Evolutionary conservation across 1,284 basidiomycete genomes (phyloP).

Genomic region (Trichosporon sp.): DNA sequence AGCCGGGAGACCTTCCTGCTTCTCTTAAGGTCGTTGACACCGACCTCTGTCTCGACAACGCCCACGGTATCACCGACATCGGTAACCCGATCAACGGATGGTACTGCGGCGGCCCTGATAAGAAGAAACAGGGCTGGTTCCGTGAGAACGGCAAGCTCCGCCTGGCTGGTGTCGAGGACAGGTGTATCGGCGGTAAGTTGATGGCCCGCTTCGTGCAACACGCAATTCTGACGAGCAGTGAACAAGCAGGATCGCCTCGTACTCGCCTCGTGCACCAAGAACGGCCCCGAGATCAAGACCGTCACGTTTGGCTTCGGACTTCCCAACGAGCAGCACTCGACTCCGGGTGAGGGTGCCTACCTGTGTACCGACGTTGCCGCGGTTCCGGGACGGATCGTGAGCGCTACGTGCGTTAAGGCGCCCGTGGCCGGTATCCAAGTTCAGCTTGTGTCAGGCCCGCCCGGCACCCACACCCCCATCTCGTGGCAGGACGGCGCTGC

Average conservation of each 20-base stretch:
- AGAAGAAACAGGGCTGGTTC: conserved; percentile 6
- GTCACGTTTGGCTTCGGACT: background rate
- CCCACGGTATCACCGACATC: conserved; percentile 2
- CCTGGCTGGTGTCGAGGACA: conserved; percentile 3
- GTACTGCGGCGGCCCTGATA: background rate
- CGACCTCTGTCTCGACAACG: conserved; percentile 14
- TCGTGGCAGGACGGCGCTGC: conserved; percentile 9
- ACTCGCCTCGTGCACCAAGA: conserved; percentile 13
- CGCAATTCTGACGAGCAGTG: background rate
- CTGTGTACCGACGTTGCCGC: background rate
- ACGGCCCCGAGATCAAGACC: conserved; percentile 1
- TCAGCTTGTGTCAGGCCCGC: background rate
- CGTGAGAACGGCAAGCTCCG: background rate
- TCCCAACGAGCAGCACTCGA: background rate
- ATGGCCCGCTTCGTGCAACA: too few relatives aligned
- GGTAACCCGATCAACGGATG: conserved; percentile 16
- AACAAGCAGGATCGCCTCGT: background rate
- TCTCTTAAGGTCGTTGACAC: background rate
- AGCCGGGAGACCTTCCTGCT: background rate
- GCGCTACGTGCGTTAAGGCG: background rate
- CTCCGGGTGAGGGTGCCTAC: background rate
- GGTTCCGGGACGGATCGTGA: background rate
- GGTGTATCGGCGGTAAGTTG: conserved; percentile 7
- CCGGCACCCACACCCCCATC: conserved; percentile 1
- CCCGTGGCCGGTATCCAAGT: background rate